phyloP scores from a whole-genome alignment of 164 flowering plant genomes.

The Magnolia changhungtana region DNA sequence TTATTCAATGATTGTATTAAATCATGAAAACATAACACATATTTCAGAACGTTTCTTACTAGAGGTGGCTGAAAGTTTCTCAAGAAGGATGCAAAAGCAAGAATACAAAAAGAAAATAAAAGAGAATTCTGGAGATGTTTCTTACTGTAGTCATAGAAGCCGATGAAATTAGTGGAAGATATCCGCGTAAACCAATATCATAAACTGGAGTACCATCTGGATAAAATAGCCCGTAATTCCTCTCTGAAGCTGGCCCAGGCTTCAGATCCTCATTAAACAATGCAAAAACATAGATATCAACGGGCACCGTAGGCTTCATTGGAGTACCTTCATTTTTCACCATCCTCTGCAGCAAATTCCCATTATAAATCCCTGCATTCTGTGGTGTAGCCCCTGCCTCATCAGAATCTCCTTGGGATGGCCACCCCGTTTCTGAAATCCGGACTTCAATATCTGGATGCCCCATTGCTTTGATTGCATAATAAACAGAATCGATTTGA shows the following conservation, averaged over 20 bases:
- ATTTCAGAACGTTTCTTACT: too few species aligned
- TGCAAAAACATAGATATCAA: conserved; percentile 77
- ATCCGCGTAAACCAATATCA: conserved; percentile 55
- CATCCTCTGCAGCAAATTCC: conserved; percentile 57
- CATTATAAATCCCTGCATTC: conserved; percentile 74
- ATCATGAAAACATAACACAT: too few species aligned
- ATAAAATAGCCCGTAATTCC: conserved; percentile 84
- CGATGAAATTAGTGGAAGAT: conserved; percentile 42
- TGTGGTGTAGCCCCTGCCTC: conserved; percentile 77
- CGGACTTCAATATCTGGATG: conserved; percentile 64
- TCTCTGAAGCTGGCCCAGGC: conserved; percentile 88
- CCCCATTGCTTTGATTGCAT: conserved; percentile 75
- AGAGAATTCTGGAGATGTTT: background rate
- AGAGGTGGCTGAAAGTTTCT: background rate
- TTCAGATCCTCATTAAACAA: conserved; percentile 87
- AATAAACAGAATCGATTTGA: conserved; percentile 86
- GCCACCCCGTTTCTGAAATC: conserved; percentile 98
- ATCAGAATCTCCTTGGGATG: conserved; percentile 74
- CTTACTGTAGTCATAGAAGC: conserved; percentile 18
- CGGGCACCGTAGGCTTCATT: conserved; percentile 56
- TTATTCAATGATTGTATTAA: too few species aligned
- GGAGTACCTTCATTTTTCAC: conserved; percentile 69
- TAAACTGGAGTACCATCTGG: conserved; percentile 81
- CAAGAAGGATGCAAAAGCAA: background rate
- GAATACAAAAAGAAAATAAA: background rate